Conservation (phyloP, 768 basidiomycete species). For the Rhizopogon vesiculosus region DNA sequence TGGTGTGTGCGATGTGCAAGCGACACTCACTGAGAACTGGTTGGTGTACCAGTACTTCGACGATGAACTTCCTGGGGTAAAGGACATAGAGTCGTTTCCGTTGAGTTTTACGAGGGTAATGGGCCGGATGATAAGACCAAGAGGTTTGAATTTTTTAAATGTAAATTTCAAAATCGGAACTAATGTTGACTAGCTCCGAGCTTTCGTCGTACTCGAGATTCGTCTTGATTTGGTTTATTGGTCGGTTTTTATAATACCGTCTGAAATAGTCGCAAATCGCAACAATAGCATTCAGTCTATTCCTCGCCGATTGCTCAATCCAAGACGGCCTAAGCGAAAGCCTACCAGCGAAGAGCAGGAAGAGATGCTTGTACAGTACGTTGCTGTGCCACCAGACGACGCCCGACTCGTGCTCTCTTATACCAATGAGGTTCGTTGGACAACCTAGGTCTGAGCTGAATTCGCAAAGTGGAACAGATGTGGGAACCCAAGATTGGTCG, state of each 20-base stretch:
- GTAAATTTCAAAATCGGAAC: slow-evolving; percentile 12
- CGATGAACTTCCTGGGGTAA: slow-evolving; percentile 46
- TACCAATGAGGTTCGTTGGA: slow-evolving; percentile 40
- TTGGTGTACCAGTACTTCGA: slow-evolving; percentile 86
- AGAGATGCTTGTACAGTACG: slow-evolving; percentile 83
- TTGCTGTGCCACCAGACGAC: slow-evolving; percentile 73
- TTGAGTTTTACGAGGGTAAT: slow-evolving; percentile 85
- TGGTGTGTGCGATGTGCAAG: slow-evolving; percentile 60
- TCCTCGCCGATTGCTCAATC: slow-evolving; percentile 65
- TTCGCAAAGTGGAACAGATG: neutral
- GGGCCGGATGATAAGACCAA: too few species aligned
- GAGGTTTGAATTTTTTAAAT: slow-evolving; percentile 46
- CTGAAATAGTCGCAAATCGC: slow-evolving; percentile 62
- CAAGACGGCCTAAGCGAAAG: slow-evolving; percentile 70
- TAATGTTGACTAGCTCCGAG: slow-evolving; percentile 37
- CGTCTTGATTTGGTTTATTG: neutral
- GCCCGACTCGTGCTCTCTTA: slow-evolving; percentile 53
- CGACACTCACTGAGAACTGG: slow-evolving; percentile 85
- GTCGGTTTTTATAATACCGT: neutral
- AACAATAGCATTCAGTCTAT: slow-evolving; percentile 73
- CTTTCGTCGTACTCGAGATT: slow-evolving; percentile 51
- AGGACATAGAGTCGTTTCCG: slow-evolving; percentile 70
- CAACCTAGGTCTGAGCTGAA: slow-evolving; percentile 14
- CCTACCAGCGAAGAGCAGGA: slow-evolving; percentile 75
- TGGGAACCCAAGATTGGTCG: too few species aligned